These are phyloP conservation scores for Leishmania tropica DNA, from an alignment of 208 protist genomes.

Conservation along the genomic window DNA sequence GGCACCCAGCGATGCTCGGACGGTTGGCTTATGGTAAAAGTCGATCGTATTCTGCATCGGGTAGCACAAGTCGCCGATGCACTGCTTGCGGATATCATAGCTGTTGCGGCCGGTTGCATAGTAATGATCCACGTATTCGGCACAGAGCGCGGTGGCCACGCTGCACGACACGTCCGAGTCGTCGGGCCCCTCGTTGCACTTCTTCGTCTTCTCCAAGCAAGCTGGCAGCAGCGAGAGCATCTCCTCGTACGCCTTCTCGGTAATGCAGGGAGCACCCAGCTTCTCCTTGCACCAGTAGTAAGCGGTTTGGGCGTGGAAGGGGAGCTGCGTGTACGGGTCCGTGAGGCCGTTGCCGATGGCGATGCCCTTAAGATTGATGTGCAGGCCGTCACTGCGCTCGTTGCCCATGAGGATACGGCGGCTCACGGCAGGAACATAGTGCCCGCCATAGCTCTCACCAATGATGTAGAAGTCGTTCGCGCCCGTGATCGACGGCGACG, in stretches of 20 bases:
- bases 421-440: slow-evolving; percentile 69
- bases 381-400: slow-evolving; percentile 27
- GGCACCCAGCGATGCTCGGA: slow-evolving; percentile 67
- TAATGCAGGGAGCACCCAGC: slow-evolving; percentile 57
- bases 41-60: slow-evolving; percentile 4
- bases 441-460: slow-evolving; percentile 86
- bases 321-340: slow-evolving; percentile 81
- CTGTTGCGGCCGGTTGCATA: slow-evolving; percentile 60
- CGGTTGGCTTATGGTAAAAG: slow-evolving; percentile 51
- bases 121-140: slow-evolving; percentile 20
- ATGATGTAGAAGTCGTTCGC: slow-evolving; percentile 80
- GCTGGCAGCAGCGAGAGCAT: slow-evolving; percentile 53
- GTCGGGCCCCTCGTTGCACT: slow-evolving; percentile 29
- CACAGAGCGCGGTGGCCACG: background rate
- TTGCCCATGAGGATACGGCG: slow-evolving; percentile 54
- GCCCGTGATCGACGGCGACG: slow-evolving; percentile 45
- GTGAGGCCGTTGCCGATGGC: slow-evolving; percentile 91
- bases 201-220: slow-evolving; percentile 44
- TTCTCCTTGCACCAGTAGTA: slow-evolving; percentile 64
- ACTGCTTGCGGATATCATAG: slow-evolving; percentile 83
- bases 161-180: slow-evolving; percentile 21
- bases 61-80: slow-evolving; percentile 36
- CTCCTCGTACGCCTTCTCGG: slow-evolving; percentile 28
- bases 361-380: slow-evolving; percentile 72
- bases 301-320: slow-evolving; percentile 54